A percentile compares a stretch with the other conserved stretches of the same genome.
Conservation (phyloP, 164 flowering plant species). For the Stephania yunnanensis region DNA sequence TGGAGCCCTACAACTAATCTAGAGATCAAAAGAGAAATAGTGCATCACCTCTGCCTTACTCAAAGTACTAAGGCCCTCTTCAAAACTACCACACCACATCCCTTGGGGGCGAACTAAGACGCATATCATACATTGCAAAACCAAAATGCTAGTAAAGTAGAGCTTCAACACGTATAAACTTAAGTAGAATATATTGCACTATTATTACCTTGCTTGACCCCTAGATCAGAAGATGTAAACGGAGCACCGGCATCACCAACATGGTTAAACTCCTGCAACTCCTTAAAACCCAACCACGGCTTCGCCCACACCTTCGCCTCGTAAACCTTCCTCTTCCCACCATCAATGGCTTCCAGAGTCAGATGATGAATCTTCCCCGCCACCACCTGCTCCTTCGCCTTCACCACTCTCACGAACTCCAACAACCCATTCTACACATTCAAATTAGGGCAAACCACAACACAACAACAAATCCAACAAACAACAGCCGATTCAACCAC, state of each 20-base stretch:
- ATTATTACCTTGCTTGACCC: conserved; percentile 41
- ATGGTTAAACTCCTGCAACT: conserved; percentile 63
- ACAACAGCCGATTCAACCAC: neutral
- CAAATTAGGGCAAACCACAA: neutral
- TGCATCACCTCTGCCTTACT: too few relatives aligned
- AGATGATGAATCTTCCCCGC: conserved; percentile 64
- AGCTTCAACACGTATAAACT: too few relatives aligned
- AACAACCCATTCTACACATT: conserved; percentile 45
- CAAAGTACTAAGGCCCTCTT: too few relatives aligned
- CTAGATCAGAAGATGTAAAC: conserved; percentile 56
- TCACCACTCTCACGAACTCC: conserved; percentile 59
- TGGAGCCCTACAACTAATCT: too few relatives aligned
- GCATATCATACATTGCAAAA: too few relatives aligned
- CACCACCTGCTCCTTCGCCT: conserved; percentile 71
- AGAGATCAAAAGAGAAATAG: too few relatives aligned
- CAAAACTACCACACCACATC: too few relatives aligned
- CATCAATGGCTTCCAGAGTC: conserved; percentile 61
- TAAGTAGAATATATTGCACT: too few relatives aligned
- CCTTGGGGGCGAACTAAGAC: too few relatives aligned
- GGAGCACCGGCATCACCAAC: conserved; percentile 33
- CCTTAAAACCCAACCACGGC: conserved; percentile 69
- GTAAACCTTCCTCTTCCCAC: conserved; percentile 62
- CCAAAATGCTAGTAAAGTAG: too few relatives aligned
- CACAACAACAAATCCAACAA: too few relatives aligned
- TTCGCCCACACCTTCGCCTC: conserved; percentile 74